phyloP scores from a whole-genome alignment of 306 rosid species.

The Calophaca sinica region DNA sequence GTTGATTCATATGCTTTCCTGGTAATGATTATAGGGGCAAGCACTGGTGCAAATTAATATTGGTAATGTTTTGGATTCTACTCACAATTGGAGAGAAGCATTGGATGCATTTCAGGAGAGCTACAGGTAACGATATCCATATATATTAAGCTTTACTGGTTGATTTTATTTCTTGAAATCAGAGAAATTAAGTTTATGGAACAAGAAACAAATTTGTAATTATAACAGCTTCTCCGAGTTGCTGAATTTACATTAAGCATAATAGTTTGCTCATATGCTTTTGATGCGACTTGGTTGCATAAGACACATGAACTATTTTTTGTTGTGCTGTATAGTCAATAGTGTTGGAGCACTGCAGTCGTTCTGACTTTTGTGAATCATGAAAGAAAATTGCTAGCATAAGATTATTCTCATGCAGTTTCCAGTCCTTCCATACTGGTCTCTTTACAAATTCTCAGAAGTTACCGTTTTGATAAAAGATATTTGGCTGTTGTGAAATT shows the following conservation, averaged over 20 bases:
- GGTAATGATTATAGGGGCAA: constrained; percentile 73
- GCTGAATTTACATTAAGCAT: constrained; percentile 20
- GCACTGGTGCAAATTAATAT: constrained; percentile 73
- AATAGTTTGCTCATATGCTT: constrained; percentile 36
- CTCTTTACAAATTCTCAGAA: constrained; percentile 21
- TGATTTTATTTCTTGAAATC: constrained; percentile 30
- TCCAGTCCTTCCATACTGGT: constrained; percentile 3
- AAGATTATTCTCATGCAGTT: constrained; percentile 20
- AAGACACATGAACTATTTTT: constrained; percentile 11
- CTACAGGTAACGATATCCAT: constrained; percentile 64
- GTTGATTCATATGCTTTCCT: constrained; percentile 48
- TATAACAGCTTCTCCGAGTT: constrained; percentile 26
- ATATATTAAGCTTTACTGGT: constrained; percentile 24
- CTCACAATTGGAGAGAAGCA: constrained; percentile 68
- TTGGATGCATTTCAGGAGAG: constrained; percentile 74
- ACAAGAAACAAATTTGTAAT: constrained; percentile 17
- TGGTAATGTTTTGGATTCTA: constrained; percentile 83
- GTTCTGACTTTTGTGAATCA: neutral
- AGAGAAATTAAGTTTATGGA: constrained; percentile 14
- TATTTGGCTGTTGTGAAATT: constrained; percentile 4
- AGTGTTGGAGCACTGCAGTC: constrained; percentile 15
- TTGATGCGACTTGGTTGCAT: constrained; percentile 35
- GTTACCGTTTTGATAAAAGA: constrained; percentile 19
- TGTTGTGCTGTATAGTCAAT: neutral
- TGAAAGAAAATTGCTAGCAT: constrained; percentile 27